These are phyloP conservation scores for Neoascochyta sp. DNA, from an alignment of 2,329 filamentous ascomycete species.

Conservation along the genomic window DNA sequence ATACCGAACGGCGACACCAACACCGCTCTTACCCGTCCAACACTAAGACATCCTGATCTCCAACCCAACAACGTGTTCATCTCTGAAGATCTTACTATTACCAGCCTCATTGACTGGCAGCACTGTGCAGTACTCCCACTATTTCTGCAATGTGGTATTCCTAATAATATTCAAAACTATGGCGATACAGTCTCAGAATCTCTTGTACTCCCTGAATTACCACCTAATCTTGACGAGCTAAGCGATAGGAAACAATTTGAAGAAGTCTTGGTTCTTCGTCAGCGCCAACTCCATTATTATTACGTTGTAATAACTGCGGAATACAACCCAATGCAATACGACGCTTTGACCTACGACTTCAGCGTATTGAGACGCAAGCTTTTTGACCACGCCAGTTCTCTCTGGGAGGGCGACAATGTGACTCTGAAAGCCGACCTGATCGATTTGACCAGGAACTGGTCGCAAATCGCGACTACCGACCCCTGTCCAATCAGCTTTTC, in stretches of 20 bases:
- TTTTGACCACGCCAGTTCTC: constrained; percentile 21
- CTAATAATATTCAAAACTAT: constrained; percentile 42
- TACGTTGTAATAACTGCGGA: constrained; percentile 25
- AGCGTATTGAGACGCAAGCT: constrained; percentile 22
- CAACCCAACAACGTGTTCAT: constrained; percentile 26
- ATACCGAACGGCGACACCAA: constrained; percentile 13
- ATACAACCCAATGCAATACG: constrained; percentile 24
- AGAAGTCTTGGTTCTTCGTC: constrained; percentile 24
- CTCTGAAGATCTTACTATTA: constrained; percentile 32
- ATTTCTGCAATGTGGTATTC: constrained; percentile 39
- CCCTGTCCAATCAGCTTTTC: constrained; percentile 20
- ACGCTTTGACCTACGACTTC: constrained; percentile 19
- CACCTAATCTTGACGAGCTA: constrained; percentile 19
- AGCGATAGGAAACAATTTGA: constrained; percentile 19
- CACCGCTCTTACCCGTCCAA: constrained; percentile 13
- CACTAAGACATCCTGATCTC: constrained; percentile 36
- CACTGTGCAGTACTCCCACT: constrained; percentile 38
- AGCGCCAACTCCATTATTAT: constrained; percentile 29
- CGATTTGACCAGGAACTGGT: constrained; percentile 19
- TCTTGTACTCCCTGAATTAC: constrained; percentile 19
- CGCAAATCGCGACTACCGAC: constrained; percentile 5
- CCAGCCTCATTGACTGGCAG: constrained; percentile 44
- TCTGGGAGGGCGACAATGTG: constrained; percentile 31
- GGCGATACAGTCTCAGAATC: constrained; percentile 28
- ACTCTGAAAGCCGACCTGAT: constrained; percentile 27